Percentiles rank a stretch among this genome's conserved stretches.
These are phyloP conservation scores for Sphagnum contortum DNA, from an alignment of 225 moss, liverwort and hornwort species.

Conservation along the genomic window DNA sequence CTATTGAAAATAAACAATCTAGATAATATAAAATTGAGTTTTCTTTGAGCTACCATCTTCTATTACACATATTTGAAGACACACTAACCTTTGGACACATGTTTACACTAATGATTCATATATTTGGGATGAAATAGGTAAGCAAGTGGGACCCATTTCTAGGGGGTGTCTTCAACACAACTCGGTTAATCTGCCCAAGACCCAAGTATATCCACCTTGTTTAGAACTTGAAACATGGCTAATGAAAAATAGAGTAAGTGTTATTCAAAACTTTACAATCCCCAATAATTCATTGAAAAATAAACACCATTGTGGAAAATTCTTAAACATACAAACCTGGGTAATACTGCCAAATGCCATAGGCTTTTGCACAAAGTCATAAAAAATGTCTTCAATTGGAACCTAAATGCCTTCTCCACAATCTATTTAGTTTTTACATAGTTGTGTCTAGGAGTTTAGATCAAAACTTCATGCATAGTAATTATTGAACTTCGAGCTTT, in stretches of 20 bases:
- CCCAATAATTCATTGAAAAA: too few relatives aligned
- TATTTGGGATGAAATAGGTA: background rate
- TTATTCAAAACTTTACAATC: too few relatives aligned
- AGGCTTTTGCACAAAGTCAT: conserved; percentile 73
- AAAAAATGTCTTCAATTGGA: conserved; percentile 66
- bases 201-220: background rate
- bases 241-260: too few relatives aligned
- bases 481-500: too few relatives aligned
- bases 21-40: too few relatives aligned
- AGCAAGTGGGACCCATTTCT: conserved; percentile 34
- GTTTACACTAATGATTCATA: background rate
- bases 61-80: too few relatives aligned
- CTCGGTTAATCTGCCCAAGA: conserved; percentile 60
- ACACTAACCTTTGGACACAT: background rate
- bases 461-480: too few relatives aligned
- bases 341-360: conserved; percentile 96
- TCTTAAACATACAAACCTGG: conserved; percentile 33
- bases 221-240: too few relatives aligned
- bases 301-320: too few relatives aligned
- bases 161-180: conserved; percentile 43
- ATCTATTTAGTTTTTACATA: conserved; percentile 67
- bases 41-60: too few relatives aligned
- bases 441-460: conserved; percentile 54
- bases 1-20: too few relatives aligned
- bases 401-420: conserved; percentile 71